Base-by-base conservation (phyloP, 345 rosid genomes). In the Hibiscus mutabilis region DNA sequence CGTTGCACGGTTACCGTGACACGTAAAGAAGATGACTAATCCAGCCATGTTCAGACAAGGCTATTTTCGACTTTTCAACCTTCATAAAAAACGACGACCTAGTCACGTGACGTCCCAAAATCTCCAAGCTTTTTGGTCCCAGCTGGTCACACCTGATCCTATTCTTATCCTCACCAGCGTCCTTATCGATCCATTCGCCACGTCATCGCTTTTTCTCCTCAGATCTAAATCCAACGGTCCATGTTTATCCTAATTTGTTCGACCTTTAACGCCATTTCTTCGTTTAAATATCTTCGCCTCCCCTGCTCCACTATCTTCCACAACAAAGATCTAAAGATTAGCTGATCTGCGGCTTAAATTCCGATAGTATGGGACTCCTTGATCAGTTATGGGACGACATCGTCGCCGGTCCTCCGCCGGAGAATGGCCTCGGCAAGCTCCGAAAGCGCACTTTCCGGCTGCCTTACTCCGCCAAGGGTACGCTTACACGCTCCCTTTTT, bases 391-490 rank as follows among this genome's bases (percentile, higher is more conserved):
- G 99, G 99, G 99, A 95, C 75, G 98, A 92, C 68, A 90, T 94
- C 73, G 91, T 92, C 64, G 99, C 99, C 72, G 99, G 99, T 22
- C 98, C 99, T 1, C 83, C 71, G 60, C 99, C 99, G 5, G 97
- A 95, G 16, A 83, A 71, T 82, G 99, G 98, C 78, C 97, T 92
- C 78, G 94, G 99, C 66, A 89, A 84, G 89, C 99, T 95, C 65
- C 88, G 92, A 73, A 95, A 89, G 82, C 84, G 82, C 42, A 75
- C 81, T 78, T 73, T 81, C 87, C 86, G 87, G 53, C 67, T 92
- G 21, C 82, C 46, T 84, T 75, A 89, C 89, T 83, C 84, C 88
- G 84, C 85, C 86, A 95, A 86, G 88, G 98, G 99, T 95, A 94
- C 51, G 94, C 72, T 46, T 14, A 65, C 46, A 44, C 21, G 52